Base-by-base conservation (phyloP, 805 yeast genomes). In the Lachancea meyersii region DNA sequence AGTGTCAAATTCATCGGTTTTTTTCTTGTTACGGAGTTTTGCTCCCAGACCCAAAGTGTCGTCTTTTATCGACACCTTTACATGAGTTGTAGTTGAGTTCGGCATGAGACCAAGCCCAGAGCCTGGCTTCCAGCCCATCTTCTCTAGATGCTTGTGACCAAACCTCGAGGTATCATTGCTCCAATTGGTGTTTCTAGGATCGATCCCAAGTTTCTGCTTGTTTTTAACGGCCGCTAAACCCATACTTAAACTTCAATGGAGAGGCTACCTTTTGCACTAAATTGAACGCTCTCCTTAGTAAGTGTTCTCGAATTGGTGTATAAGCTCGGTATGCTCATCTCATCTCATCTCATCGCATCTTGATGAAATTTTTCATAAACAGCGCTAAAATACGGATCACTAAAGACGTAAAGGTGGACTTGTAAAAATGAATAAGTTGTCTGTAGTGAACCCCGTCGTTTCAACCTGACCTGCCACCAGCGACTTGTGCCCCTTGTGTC, bases 141-240 rank as follows among this genome's bases (percentile, higher is more conserved):
- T 81, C 48, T 79, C 79, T 46, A 91, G 63, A 62, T 88, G 88
- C 55, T 82, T 77, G 60, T 85, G 96, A 0, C 98, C 98, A 57
- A 91, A 91, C 40, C 96, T 67, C 3, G 71, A 69, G 0, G 82
- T 79, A 54, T 86, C 86, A 57, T 87, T 87, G 20, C 96, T 82
- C 98, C 98, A 91, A 48, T 79, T 76, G 1, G 96, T 89, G 57
- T 91, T 91, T 57, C 97, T 71, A 14, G 98, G 98, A 66, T 91
- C 98, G 28, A 73, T 65, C 9, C 97, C 97, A 60, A 89, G 82
- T 56, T 93, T 75, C 55, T 85, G 95, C 57, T 85, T 87, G 10
- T 73, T 77, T 58, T 80, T 82, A 5, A 82, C 72, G 9, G 86
- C 97, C 34, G 91, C 91, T 56, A 85, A 73, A 40, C 94, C 93